Base-by-base conservation (phyloP, 139 green algal genomes). In the Auxenochlorella pyrenoidosa region DNA sequence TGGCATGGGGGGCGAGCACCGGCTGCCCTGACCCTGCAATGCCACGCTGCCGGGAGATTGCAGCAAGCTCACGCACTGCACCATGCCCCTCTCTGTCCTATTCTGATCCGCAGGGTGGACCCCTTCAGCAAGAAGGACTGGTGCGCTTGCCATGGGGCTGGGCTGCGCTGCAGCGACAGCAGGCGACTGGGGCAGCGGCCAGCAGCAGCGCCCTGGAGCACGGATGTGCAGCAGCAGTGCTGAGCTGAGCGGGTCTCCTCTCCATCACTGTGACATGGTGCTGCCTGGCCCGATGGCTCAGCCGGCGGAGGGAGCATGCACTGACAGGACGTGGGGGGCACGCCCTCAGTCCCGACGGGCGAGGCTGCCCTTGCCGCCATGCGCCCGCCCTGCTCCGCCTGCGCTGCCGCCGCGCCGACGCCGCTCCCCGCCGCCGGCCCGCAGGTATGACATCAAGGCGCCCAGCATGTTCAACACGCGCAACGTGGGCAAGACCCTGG, bases 121-220 rank as follows among this genome's bases (percentile, higher is more conserved):
- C 98, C 98, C 80, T 99, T 99, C 94, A 90, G 94, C 72, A 99
- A 99, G 95, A 99, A 99, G 96, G 98, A 99, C 93, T 99, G 98
- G 80, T 85, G 80, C 80, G 80, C 60, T 24, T 32, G 26, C 30
- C 75, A 4, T 8, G 40, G 18, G 10, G 21, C 21, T 40, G 77
- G 18, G 26, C 24, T 51, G 19, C 3, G 70, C 34, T 77, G 71
- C 36, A 44, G 71, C 38, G 30, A 34, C 71, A 28, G 34, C 34
- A 28, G n/a, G 34, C 70, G 1, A 38, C 36, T 47, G 71, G 22
- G 3, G 38, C 38, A 54, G 75, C 34, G 30, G 34, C 70, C 28
- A 6, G 44, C 43, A 30, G 68, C 72, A 60, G 40, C 73, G 24
- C 8, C 47, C 47, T 6, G 47, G 6, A 12, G 47, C 47, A 12